Evolutionary conservation across 2,329 filamentous ascomycete genomes (phyloP).

Genomic region (Alternaria triticimaculans): DNA sequence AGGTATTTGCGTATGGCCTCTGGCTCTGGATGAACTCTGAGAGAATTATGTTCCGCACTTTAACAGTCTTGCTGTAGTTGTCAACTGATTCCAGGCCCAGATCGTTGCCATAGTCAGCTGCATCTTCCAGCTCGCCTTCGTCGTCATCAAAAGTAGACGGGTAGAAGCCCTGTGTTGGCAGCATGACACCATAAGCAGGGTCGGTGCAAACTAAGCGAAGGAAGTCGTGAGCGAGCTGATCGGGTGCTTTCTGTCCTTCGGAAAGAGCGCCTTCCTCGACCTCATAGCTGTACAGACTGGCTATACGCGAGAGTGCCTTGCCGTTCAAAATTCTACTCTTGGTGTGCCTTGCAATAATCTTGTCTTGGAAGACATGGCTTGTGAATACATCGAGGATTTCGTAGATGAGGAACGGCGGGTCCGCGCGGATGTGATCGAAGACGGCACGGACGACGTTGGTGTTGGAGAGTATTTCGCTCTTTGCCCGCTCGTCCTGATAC

Average conservation of each 20-base stretch:
- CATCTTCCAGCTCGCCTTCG: conserved; percentile 42
- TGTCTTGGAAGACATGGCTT: conserved; percentile 75
- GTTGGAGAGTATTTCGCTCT: conserved; percentile 82
- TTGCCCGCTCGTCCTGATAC: conserved; percentile 77
- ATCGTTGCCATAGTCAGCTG: conserved; percentile 61
- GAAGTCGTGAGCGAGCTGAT: conserved; percentile 76
- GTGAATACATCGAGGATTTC: conserved; percentile 78
- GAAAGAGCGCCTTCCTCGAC: conserved; percentile 56
- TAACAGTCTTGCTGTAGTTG: conserved; percentile 73
- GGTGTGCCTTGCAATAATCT: conserved; percentile 71
- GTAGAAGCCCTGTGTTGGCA: conserved; percentile 83
- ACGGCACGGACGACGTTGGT: conserved; percentile 71
- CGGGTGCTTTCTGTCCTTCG: conserved; percentile 62
- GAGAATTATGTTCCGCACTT: conserved; percentile 79
- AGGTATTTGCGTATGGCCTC: conserved; percentile 79
- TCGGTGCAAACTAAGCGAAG: conserved; percentile 77
- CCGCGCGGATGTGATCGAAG: conserved; percentile 77
- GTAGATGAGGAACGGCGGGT: conserved; percentile 75
- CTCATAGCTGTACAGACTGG: conserved; percentile 44
- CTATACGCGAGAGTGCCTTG: conserved; percentile 72
- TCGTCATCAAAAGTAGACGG: conserved; percentile 72
- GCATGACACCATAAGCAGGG: conserved; percentile 73
- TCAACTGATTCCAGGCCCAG: conserved; percentile 73
- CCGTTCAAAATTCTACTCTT: conserved; percentile 81
- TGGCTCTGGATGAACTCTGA: conserved; percentile 80